A percentile compares a stretch with the other conserved stretches of the same genome.
These are phyloP conservation scores for Calamus simplicifolius DNA, from an alignment of 176 grass and related monocot species.

Conservation along the genomic window DNA sequence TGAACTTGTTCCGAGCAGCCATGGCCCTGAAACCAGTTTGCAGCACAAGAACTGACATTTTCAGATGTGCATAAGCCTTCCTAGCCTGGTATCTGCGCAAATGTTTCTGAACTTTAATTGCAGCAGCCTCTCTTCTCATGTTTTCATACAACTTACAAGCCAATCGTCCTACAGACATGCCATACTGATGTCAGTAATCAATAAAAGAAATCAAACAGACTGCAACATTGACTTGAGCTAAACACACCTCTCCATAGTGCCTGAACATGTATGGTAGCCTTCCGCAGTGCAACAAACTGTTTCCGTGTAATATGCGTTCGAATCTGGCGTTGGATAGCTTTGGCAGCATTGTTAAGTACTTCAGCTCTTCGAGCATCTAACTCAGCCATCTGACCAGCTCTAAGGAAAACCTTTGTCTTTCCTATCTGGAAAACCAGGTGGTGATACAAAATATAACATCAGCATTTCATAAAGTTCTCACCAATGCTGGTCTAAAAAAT, in stretches of 20 bases:
- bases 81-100: conserved; percentile 61
- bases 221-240: conserved; percentile 6
- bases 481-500: too few relatives aligned
- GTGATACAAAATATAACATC: too few relatives aligned
- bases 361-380: conserved; percentile 95
- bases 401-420: conserved; percentile 97
- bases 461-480: too few relatives aligned
- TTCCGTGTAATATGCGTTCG: conserved; percentile 82
- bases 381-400: conserved; percentile 99
- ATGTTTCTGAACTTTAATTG: conserved; percentile 90
- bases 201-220: neutral
- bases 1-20: conserved; percentile 76
- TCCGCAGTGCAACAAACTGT: conserved; percentile 72
- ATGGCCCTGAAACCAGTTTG: conserved; percentile 83
- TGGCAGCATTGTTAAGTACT: conserved; percentile 83
- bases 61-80: conserved; percentile 55
- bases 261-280: conserved; percentile 72
- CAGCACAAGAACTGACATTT: conserved; percentile 64
- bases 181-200: too few relatives aligned
- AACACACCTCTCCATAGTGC: conserved; percentile 83
- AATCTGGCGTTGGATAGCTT: conserved; percentile 90
- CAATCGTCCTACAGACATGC: conserved; percentile 60
- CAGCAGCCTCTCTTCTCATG: conserved; percentile 67
- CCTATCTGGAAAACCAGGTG: conserved; percentile 64
- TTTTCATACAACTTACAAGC: conserved; percentile 71